Conservation (phyloP, 2,329 filamentous ascomycete genomes). For the Uncinocarpus reesii region DNA sequence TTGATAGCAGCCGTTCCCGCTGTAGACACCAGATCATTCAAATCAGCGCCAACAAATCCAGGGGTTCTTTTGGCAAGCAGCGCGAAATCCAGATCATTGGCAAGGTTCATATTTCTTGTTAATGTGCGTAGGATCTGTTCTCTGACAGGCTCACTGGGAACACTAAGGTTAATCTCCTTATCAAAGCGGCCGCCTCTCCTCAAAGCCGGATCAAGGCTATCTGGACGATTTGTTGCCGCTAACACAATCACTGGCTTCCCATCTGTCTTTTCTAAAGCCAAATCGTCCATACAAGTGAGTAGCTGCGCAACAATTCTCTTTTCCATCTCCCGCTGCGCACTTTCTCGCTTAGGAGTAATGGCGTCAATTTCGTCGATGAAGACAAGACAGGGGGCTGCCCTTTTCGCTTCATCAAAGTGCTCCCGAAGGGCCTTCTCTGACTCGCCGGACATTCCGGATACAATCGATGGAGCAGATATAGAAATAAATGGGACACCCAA, state of each 20-base stretch:
- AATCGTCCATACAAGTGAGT: slow-evolving; percentile 73
- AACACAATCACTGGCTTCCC: slow-evolving; percentile 77
- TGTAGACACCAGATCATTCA: slow-evolving; percentile 60
- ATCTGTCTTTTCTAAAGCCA: slow-evolving; percentile 60
- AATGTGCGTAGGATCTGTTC: slow-evolving; percentile 67
- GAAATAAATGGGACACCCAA: slow-evolving; percentile 69
- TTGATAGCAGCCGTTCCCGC: slow-evolving; percentile 56
- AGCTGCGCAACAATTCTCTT: slow-evolving; percentile 76
- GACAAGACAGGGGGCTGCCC: slow-evolving; percentile 74
- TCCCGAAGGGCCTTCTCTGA: slow-evolving; percentile 79
- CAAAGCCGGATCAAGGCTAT: slow-evolving; percentile 71
- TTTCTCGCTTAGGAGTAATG: slow-evolving; percentile 77
- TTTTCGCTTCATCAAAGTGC: slow-evolving; percentile 77
- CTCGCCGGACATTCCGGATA: slow-evolving; percentile 80
- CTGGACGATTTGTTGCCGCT: slow-evolving; percentile 80
- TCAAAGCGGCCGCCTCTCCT: slow-evolving; percentile 67
- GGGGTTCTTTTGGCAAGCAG: slow-evolving; percentile 73
- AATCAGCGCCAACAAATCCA: slow-evolving; percentile 85
- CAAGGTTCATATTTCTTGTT: slow-evolving; percentile 54
- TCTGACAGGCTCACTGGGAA: slow-evolving; percentile 69
- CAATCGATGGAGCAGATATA: slow-evolving; percentile 69
- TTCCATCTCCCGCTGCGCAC: slow-evolving; percentile 77
- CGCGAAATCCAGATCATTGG: slow-evolving; percentile 61
- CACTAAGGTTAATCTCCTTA: slow-evolving; percentile 73
- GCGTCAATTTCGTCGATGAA: slow-evolving; percentile 90